These are phyloP conservation scores for Crithidia brevicula DNA, from an alignment of 208 protist species.

Conservation along the genomic window DNA sequence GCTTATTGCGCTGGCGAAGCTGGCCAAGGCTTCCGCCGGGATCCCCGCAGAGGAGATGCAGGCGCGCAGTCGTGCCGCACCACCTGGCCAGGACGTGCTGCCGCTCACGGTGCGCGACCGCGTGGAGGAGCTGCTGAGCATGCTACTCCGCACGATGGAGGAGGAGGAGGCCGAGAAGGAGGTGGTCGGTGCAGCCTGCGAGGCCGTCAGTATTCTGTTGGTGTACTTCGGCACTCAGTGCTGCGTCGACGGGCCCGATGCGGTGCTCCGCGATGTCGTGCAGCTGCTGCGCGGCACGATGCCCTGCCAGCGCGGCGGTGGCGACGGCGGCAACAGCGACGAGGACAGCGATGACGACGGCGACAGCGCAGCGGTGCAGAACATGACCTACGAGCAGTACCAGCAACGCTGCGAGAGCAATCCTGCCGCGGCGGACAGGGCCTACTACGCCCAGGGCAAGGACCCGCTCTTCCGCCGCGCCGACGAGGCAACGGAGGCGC, in stretches of 20 bases:
- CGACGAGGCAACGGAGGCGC: constrained; percentile 30
- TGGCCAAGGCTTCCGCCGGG: constrained; percentile 63
- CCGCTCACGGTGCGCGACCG: constrained; percentile 43
- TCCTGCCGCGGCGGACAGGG: constrained; percentile 1
- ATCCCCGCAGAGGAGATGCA: constrained; percentile 30
- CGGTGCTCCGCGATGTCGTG: constrained; percentile 50
- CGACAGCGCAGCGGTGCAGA: not conserved
- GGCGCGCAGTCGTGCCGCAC: constrained; percentile 29
- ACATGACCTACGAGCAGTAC: constrained; percentile 29
- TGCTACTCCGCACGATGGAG: constrained; percentile 52
- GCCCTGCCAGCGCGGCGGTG: constrained; percentile 51
- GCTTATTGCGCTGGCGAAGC: constrained; percentile 60
- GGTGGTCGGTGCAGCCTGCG: constrained; percentile 75
- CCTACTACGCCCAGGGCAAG: constrained; percentile 7
- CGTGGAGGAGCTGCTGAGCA: constrained; percentile 55
- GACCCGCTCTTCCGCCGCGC: constrained; percentile 29
- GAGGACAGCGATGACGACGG: constrained; percentile 48
- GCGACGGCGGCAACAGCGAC: constrained; percentile 38
- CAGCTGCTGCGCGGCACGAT: constrained; percentile 59
- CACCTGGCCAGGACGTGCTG: constrained; percentile 55
- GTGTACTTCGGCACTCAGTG: constrained; percentile 79
- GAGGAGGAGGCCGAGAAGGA: constrained; percentile 69
- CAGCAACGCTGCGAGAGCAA: constrained; percentile 12
- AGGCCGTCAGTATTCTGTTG: constrained; percentile 61
- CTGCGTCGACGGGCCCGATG: constrained; percentile 44